Base-by-base conservation (phyloP, 176 grass and related monocot genomes). In the Oryza officinalis region DNA sequence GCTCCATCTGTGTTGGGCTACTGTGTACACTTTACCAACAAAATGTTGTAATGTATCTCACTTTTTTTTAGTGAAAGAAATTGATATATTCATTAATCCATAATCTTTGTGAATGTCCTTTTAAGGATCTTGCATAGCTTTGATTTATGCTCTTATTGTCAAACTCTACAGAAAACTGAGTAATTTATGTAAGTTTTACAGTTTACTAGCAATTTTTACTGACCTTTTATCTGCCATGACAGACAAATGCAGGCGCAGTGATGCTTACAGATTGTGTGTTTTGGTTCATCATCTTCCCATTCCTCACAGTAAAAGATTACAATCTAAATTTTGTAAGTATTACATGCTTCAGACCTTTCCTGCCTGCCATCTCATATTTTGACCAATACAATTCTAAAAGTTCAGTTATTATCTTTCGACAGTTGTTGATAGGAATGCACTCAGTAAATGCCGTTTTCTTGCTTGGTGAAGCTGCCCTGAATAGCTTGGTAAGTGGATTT, bases 201-300 rank as follows among this genome's bases (percentile, higher is more conserved):
- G 54, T 60, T 23, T 10, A 46, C 5, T 0, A 38, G 37, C 37
- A 38, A 38, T 38, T 38, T 60, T 60, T 23, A 46, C 5, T 86
- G 77, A 83, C 47, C 12, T 87, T 72, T 67, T 68, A 40, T 30
- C 33, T 61, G 7, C 81, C 13, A 92, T 61, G 50, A 59, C 88
- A 99, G 96, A 86, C 89, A 89, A 96, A 93, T 87, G 96, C 96
- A 83, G 96, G 96, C 2, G 96, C 96, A 1, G 96, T 99, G 80
- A 89, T 99, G 74, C 89, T 99, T 13, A 99, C 96, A 13, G 96
- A 99, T 72, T 96, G 91, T 12, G 96, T 99, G 33, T 99, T 99
- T 81, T 99, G 96, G 96, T 88, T 99, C 87, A 94, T 99, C 63
- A 99, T 99, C 76, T 95, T 99, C 60, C 96, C 96, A 9, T 96